Evolutionary conservation across 805 yeast genomes (phyloP), one percentile per base, ranked within the genome.

Genomic region (Wickerhamiella musiphila): DNA sequence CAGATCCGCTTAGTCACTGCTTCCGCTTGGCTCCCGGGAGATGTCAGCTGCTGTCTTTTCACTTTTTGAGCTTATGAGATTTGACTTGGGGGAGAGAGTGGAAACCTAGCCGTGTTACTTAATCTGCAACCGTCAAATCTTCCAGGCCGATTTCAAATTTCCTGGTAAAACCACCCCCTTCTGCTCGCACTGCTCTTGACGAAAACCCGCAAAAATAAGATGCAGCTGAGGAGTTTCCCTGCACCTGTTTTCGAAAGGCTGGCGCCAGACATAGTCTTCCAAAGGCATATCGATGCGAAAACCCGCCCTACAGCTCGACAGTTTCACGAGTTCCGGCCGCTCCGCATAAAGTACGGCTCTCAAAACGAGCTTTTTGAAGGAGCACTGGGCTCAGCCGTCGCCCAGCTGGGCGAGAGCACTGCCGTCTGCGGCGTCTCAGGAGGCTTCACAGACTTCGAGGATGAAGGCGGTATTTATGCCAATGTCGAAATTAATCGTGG

Each of bases 211-310:
- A 23, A 5, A 37, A n/a, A n/a, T n/a, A n/a, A n/a, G n/a, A 38
- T 39, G 42, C 51, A 58, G 26, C 65, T 75, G 10, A 61, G 77
- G 22, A 57, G 68, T 4, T 82, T 83, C 50, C 74, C 90, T 1
- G 86, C 94, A 1, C 77, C 73, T 17, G 81, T 82, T 8, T 58
- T 84, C 26, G 83, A 90, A 1, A 60, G 90, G 32, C 67, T 84
- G 23, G 81, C 92, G 2, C 94, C 95, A 1, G 93, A 81, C 35
- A 50, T 78, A 10, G 77, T 86, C 4, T 60, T 84, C 27, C 77
- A 78, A 48, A 66, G 92, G 47, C 93, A 82, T 51, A 51, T 84
- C 11, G 65, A 75, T 13, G 57, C 70, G 13, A 86, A 90, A 0
- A 47, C 76, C 15, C 71, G 95, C 40, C 94, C 94, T 7, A 68